Evolutionary conservation across 1,139 yeast genomes (phyloP).

Genomic region (Geotrichum macrosporum): DNA sequence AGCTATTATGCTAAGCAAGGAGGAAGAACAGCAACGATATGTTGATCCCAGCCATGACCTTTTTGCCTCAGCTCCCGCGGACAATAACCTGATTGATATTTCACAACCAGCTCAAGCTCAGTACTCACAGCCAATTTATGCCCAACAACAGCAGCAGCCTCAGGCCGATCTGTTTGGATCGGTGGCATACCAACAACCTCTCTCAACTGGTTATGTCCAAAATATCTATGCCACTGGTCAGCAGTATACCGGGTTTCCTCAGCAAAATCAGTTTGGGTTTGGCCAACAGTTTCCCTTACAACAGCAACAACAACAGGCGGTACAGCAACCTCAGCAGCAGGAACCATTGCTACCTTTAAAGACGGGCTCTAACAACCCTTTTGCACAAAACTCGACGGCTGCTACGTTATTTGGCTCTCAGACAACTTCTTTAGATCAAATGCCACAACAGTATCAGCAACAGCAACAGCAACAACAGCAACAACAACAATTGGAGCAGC

Average conservation of each 20-base stretch:
- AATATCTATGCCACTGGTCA: constrained; percentile 41
- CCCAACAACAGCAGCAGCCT: constrained; percentile 29
- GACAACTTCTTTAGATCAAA: constrained; percentile 27
- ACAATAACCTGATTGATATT: constrained; percentile 23
- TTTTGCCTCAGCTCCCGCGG: constrained; percentile 14
- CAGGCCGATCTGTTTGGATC: constrained; percentile 34
- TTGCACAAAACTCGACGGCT: constrained; percentile 50
- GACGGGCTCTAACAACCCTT: constrained; percentile 89
- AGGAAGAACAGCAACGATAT: constrained; percentile 62
- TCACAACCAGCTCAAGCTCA: constrained; percentile 32
- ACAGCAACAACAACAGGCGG: constrained; percentile 40
- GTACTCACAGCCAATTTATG: constrained; percentile 12
- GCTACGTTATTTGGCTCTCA: constrained; percentile 20
- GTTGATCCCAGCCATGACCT: constrained; percentile 16
- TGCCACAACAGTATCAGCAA: constrained; percentile 35
- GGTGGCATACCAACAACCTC: constrained; percentile 40
- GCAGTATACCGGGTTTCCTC: constrained; percentile 32
- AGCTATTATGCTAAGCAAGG: constrained; percentile 78
- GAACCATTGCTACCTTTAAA: constrained; percentile 53
- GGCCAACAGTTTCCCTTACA: no score
- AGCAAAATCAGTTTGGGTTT: constrained; percentile 36
- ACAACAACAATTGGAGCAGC: constrained; percentile 36
- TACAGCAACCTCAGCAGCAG: constrained; percentile 39
- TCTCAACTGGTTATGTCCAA: constrained; percentile 52
- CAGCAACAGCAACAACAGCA: constrained; percentile 37